Evolutionary conservation across 441 rosid species (phyloP), one percentile per base, ranked within the genome.

Genomic region (Dalechampia spathulata): DNA sequence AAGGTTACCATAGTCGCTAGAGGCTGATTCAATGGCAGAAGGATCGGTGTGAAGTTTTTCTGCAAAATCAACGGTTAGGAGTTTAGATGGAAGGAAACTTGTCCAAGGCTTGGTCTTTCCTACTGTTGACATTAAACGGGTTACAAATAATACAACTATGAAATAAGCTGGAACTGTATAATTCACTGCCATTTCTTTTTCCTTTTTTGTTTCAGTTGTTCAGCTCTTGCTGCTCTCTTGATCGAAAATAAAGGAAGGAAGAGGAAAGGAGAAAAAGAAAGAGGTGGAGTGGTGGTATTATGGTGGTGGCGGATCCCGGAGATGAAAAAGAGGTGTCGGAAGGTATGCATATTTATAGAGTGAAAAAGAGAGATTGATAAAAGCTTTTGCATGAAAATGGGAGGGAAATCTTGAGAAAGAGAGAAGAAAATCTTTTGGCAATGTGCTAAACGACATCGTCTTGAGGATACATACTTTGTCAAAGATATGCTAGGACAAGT

Each of bases 1-100:
- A 8, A 93, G 65, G 73, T 87, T 78, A 15, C 97, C 99, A 28
- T 54, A 85, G 61, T 93, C 99, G 3, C 22, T 61, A 20, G 97
- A 79, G 58, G 81, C 94, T 6, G 68, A 61, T 49, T 71, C 52
- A 19, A 83, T 70, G 58, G 78, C 59, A 11, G 44, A 68, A 5
- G 72, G 79, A 44, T 85, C 88, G 8, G 75, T 44, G 9, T 52
- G 66, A 62, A 89, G 75, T 60, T 42, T 65, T 8, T 26, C 23
- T n/a, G 73, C 40, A 12, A 76, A 42, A 16, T 62, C 43, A 10
- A 57, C 41, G 15, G 63, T 13, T 8, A 34, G 62, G 58, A 68
- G 65, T 21, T 34, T 32, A 13, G 61, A 38, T 3, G 59, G 55
- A n/a, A 39, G 53, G 6, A 52, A 20, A 11, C 37, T 10, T 11